Conservation (phyloP, 2,329 filamentous ascomycete genomes). For the Neofusicoccum sp. region DNA sequence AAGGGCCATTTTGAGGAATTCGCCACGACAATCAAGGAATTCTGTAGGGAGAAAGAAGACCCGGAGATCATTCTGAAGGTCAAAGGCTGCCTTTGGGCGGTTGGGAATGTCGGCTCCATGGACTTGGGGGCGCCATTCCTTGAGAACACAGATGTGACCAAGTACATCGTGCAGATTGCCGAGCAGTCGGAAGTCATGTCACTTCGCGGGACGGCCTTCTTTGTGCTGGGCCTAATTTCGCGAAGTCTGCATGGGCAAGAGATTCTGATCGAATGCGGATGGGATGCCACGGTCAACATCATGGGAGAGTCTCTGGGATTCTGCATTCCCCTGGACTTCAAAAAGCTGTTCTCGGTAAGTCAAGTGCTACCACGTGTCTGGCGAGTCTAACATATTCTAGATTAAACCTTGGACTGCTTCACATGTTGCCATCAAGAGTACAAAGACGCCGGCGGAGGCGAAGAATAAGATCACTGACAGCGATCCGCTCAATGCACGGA, state of each 20-base stretch:
- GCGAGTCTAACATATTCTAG: slow-evolving; percentile 24
- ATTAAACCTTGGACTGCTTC: slow-evolving; percentile 38
- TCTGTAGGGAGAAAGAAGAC: slow-evolving; percentile 82
- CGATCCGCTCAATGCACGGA: slow-evolving; percentile 66
- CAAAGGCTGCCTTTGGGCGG: slow-evolving; percentile 95
- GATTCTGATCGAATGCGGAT: slow-evolving; percentile 83
- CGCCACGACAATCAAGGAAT: slow-evolving; percentile 80
- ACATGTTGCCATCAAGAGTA: slow-evolving; percentile 18
- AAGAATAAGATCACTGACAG: slow-evolving; percentile 48
- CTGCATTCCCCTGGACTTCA: slow-evolving; percentile 77
- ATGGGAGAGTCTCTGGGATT: slow-evolving; percentile 82
- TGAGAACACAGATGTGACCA: slow-evolving; percentile 84
- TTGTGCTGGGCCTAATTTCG: slow-evolving; percentile 89
- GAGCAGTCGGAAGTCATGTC: slow-evolving; percentile 87
- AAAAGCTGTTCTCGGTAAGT: slow-evolving; percentile 70
- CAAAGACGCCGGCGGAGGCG: slow-evolving; percentile 5
- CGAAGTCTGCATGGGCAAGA: slow-evolving; percentile 88
- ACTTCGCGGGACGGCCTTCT: slow-evolving; percentile 91
- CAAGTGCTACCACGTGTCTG: no score
- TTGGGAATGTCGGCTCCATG: slow-evolving; percentile 98
- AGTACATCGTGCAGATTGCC: slow-evolving; percentile 83
- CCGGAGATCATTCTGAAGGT: slow-evolving; percentile 84
- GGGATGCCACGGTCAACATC: slow-evolving; percentile 86
- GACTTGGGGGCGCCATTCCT: slow-evolving; percentile 93
- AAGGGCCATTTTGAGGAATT: slow-evolving; percentile 98